These are phyloP conservation scores for Pseudogymnoascus sp. DNA, from an alignment of 2,329 filamentous ascomycete genomes.

Conservation along the genomic window DNA sequence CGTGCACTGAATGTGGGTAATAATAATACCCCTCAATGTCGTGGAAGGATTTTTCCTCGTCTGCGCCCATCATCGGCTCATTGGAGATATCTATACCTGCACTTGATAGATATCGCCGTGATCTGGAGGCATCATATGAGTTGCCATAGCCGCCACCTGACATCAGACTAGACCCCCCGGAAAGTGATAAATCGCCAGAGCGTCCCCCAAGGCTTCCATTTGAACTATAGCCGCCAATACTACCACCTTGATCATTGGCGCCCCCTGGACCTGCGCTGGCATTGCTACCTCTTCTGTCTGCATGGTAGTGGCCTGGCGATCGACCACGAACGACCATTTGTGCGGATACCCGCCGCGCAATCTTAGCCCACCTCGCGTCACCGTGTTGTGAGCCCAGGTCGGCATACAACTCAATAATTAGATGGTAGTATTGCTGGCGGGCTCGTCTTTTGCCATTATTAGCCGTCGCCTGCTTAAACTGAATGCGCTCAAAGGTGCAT, in stretches of 20 bases:
- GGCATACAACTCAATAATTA: conserved; percentile 59
- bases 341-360: conserved; percentile 51
- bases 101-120: conserved; percentile 22
- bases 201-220: conserved; percentile 19
- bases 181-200: conserved; percentile 25
- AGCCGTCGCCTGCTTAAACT: conserved; percentile 67
- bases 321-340: conserved; percentile 60
- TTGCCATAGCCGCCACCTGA: conserved; percentile 19
- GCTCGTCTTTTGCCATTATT: conserved; percentile 68
- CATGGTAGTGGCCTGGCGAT: conserved; percentile 55
- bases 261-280: conserved; percentile 50
- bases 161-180: conserved; percentile 23
- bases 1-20: conserved; percentile 25
- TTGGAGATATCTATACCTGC: conserved; percentile 24
- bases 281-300: conserved; percentile 41
- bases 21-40: conserved; percentile 26
- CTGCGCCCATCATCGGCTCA: conserved; percentile 25
- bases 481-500: conserved; percentile 58
- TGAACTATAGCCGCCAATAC: conserved; percentile 23
- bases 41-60: conserved; percentile 26
- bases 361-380: conserved; percentile 45
- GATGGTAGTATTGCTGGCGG: conserved; percentile 65
- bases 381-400: conserved; percentile 37
- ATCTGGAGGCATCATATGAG: conserved; percentile 22
- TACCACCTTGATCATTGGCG: conserved; percentile 21